Conservation (phyloP, 148 eudicot species). For the Rhododendron ovatum region DNA sequence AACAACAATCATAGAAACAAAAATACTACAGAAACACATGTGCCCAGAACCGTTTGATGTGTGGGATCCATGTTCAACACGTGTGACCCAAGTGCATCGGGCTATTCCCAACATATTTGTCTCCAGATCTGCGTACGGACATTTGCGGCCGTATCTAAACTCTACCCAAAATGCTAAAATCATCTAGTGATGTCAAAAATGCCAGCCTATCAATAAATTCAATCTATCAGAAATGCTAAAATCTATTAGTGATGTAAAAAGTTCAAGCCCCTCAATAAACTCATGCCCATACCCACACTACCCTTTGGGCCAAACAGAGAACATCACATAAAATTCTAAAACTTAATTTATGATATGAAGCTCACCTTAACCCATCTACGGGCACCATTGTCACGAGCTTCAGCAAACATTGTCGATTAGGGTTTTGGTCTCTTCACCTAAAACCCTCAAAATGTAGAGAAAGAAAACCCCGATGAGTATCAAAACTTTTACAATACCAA, state of each 20-base stretch:
- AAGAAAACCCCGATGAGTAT: background rate
- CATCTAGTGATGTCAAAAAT: background rate
- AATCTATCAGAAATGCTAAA: background rate
- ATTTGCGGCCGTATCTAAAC: background rate
- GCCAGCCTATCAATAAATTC: background rate
- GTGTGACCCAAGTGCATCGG: background rate
- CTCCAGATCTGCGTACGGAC: too few relatives aligned
- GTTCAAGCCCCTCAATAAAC: background rate
- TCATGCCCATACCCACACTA: background rate
- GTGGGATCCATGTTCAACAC: background rate
- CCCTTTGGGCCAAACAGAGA: background rate
- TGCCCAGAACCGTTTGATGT: background rate
- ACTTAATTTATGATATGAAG: background rate
- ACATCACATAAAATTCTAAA: background rate
- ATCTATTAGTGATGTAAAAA: background rate
- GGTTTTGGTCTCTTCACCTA: constrained; percentile 4
- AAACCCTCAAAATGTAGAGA: background rate
- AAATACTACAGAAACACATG: background rate
- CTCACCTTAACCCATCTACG: constrained; percentile 11
- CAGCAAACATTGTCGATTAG: constrained; percentile 1
- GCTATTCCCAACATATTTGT: background rate
- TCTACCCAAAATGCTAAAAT: background rate
- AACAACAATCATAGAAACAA: background rate
- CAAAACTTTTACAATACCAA: background rate
- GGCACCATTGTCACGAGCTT: background rate